Base-by-base conservation (phyloP, 2,329 filamentous ascomycete genomes). In the Penicillium hordei region DNA sequence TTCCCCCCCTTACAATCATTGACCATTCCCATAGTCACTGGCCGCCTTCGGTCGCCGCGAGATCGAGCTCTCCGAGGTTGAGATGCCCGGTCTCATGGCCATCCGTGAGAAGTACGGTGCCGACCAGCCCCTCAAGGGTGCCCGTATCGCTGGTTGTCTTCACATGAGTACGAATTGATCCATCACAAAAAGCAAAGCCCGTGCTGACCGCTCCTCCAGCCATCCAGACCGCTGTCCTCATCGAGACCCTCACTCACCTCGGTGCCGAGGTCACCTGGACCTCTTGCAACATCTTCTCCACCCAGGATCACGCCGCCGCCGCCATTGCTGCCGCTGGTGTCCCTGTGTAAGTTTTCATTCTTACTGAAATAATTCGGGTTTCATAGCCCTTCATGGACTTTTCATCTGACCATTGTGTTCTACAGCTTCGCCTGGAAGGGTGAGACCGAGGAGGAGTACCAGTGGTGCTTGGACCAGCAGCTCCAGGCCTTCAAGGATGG, bases 391-490 rank as follows among this genome's bases (percentile, higher is more conserved):
- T 17, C n/a, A 6, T 25, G 48, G 4, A 19, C n/a, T 15, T 46
- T 21, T 39, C 51, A 43, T 52, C 54, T 64, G 55, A 62, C 5
- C 2, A 21, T 31, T 31, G 1, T 12, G 40, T 27, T 29, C 17
- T 36, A 48, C 59, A 81, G 79, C 72, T 89, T 89, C 74, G 86
- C 86, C 71, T 89, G 86, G 86, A 89, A 89, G 80, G 86, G 93
- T 75, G 94, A 99, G 90, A 96, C 93, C 70, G 94, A 99, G 82
- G 94, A 97, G 83, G 94, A 97, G 85, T 99, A 97, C 87, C 86
- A 96, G 81, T 97, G 94, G 94, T 99, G 94, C 82, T 84, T 97
- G 75, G 93, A 97, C 86, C 94, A 99, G 86, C 94, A 97, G 85
- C 89, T 99, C 73, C 79, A 84, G 66, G 89, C 94, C 77, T 99